Evolutionary conservation across 1,284 basidiomycete species (phyloP).

Genomic region (Puccinia brachypodii): DNA sequence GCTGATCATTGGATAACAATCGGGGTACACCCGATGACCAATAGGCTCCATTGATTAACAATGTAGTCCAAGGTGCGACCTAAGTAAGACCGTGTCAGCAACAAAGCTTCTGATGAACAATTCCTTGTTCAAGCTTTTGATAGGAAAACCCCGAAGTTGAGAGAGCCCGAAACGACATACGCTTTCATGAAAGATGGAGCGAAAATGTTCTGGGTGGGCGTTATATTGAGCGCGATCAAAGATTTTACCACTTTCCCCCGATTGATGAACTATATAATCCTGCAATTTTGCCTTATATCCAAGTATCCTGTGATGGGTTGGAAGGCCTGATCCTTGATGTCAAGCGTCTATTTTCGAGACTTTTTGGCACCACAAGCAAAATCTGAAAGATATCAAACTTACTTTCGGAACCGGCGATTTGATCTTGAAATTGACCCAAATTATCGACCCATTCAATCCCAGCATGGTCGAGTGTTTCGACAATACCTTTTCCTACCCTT

Average conservation of each 20-base stretch:
- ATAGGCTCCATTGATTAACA: slow-evolving; percentile 79
- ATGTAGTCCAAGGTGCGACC: slow-evolving; percentile 79
- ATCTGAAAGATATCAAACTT: background rate
- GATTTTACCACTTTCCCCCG: slow-evolving; percentile 49
- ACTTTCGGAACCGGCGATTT: slow-evolving; percentile 1
- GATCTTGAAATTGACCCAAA: slow-evolving; percentile 63
- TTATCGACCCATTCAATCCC: slow-evolving; percentile 65
- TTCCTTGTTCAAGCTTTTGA: slow-evolving; percentile 32
- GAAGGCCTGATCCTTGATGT: background rate
- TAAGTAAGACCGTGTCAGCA: slow-evolving; percentile 54
- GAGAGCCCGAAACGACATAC: slow-evolving; percentile 58
- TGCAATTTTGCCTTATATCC: slow-evolving; percentile 28
- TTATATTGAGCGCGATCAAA: slow-evolving; percentile 75
- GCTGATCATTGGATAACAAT: slow-evolving; percentile 70
- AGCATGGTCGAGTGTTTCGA: slow-evolving; percentile 70
- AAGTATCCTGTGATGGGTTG: slow-evolving; percentile 28
- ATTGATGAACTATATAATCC: slow-evolving; percentile 29
- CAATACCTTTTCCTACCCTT: slow-evolving; percentile 73
- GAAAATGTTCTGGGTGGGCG: slow-evolving; percentile 66
- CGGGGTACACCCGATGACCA: slow-evolving; percentile 76
- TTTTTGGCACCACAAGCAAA: background rate
- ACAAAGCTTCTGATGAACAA: slow-evolving; percentile 12
- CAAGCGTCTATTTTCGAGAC: background rate
- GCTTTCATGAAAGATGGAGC: slow-evolving; percentile 68
- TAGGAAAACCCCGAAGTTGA: background rate